Base-by-base conservation (phyloP, 2,329 filamentous ascomycete species). In the Akanthomyces dipterigenus region DNA sequence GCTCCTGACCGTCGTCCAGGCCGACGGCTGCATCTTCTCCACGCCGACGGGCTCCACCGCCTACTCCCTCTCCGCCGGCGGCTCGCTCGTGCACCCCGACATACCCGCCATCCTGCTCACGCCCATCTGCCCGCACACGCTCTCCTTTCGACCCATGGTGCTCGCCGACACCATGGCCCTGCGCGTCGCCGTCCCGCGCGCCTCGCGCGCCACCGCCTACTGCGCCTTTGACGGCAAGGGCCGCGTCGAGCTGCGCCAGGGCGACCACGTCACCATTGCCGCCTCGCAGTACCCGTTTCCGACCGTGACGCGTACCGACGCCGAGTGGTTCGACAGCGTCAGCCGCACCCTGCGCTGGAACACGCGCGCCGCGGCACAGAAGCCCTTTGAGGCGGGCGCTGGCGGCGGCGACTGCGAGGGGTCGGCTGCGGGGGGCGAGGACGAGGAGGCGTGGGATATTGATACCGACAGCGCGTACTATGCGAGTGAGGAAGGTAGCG, bases 141-240 rank as follows among this genome's bases (percentile, higher is more conserved):
- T 99, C 18, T 96, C 91, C 16, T 99, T 99, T 84, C 87, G 95
- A 11, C 95, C 95, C 38, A 98, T 99, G 95, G 90, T 99, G 8
- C 85, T 99, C 54, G 96, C 92, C 54, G 95, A 99, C 77, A 95
- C 90, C 61, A 91, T 97, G 81, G 87, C 93, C 18, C 85, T 99
- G 63, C 91, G 93, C 55, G 90, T 99, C 57, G 89, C 89, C 5
- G 88, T 99, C 14, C 95, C 95, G 0, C 82, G 83, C 64, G 87
- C 88, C 70, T 96, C 91, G 43, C 89, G 95, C 51, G 93, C 93
- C 18, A 96, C 92, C 0, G 95, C 95, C 1, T 97, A 97, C 80
- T 97, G 93, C 72, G 91, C 92, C 45, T 99, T 99, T 72, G 95
- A 99, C 72, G 95, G 95, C 74, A 99, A 98, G 75, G 93, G 92